Base-by-base conservation (phyloP, 2,329 filamentous ascomycete genomes). In the Coniochaeta prunicola region DNA sequence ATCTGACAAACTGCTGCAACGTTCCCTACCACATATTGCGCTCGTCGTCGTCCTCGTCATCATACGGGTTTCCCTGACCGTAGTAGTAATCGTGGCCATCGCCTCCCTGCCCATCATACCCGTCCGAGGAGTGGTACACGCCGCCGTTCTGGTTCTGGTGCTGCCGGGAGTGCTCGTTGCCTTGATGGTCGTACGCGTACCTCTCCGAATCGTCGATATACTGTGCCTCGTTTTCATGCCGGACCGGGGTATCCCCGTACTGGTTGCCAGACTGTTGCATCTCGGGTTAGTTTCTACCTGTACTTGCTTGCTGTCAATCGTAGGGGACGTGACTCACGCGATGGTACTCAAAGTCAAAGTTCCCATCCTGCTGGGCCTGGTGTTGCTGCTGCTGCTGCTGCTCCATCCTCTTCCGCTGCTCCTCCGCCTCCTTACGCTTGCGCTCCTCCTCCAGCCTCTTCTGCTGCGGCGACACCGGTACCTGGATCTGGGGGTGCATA, bases 401-500 rank as follows among this genome's bases (percentile, higher is more conserved):
- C 59, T 72, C 69, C 63, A 69, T 62, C 58, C 68, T 63, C 60
- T 72, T 68, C 64, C 76, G 69, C 63, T 76, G 73, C 62, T 78
- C 72, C 60, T 80, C 65, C 10, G 65, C 64, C 45, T 68, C 76
- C 60, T 78, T 71, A 40, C 73, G 74, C 64, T 78, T 80, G 63
- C 84, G 81, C 66, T 74, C 73, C 62, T 74, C 73, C 48, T 73
- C 70, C 55, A 68, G 66, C 24, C 70, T 64, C 62, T 74, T 74
- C 59, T 74, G 71, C 61, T 74, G 91, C 36, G 89, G 86, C 17
- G 89, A 92, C 36, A 89, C 84, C n/a, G 91, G 91, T 48, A 96
- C 87, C 67, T 96, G 90, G 75, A 97, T 90, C 69, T 96, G 91
- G 48, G 94, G 94, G 72, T 99, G 94, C 91, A 97, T 97, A 68